Evolutionary conservation across 208 protist species (phyloP).

Genomic region (Naegleria lovaniensis): DNA sequence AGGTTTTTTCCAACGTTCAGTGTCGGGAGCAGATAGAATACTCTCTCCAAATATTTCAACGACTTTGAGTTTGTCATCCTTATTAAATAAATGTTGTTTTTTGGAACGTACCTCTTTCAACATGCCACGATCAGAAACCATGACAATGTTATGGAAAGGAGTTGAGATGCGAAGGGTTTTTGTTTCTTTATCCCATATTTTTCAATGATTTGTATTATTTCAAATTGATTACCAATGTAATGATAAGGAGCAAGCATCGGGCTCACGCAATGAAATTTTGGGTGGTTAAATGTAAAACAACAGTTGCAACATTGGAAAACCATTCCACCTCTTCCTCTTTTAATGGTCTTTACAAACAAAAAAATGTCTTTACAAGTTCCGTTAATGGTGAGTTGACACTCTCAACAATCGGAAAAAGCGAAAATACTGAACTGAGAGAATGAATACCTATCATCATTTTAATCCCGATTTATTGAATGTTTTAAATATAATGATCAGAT

Average conservation of each 20-base stretch:
- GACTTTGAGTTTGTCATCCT: background rate
- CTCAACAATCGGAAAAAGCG: too few relatives aligned
- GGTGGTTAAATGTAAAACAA: too few relatives aligned
- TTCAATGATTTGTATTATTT: background rate
- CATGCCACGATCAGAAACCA: background rate
- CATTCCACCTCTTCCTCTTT: too few relatives aligned
- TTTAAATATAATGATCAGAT: too few relatives aligned
- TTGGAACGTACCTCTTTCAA: background rate
- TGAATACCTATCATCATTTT: too few relatives aligned
- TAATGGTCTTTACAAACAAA: too few relatives aligned
- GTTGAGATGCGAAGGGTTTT: background rate
- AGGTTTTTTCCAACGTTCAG: background rate
- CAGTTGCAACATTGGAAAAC: too few relatives aligned
- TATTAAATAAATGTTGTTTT: background rate
- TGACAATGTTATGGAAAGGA: background rate
- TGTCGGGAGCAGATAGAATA: background rate
- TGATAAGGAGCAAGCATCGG: background rate
- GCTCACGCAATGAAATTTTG: too few relatives aligned
- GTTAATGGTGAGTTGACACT: too few relatives aligned
- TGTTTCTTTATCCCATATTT: background rate
- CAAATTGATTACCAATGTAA: background rate
- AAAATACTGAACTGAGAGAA: too few relatives aligned
- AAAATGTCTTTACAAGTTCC: too few relatives aligned
- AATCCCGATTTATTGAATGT: too few relatives aligned
- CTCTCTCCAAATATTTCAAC: background rate